Conservation (phyloP, 2,329 filamentous ascomycete genomes). For the Beauveria bassiana region DNA sequence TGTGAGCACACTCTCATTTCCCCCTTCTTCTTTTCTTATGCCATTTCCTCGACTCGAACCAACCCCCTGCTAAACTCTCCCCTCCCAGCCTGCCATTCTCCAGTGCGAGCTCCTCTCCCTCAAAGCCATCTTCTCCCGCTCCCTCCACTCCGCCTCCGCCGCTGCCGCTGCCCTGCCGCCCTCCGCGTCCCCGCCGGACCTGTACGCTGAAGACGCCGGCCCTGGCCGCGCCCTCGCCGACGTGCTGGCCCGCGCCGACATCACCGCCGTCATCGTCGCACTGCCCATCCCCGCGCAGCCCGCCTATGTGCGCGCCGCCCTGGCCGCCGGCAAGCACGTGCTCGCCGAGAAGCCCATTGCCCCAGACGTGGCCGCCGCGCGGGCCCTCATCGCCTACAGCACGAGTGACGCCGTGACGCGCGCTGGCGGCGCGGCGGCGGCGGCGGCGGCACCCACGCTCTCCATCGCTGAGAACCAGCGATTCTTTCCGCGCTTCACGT, state of each 20-base stretch:
- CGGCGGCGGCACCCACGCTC: slow-evolving; percentile 36
- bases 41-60: no score
- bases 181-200: slow-evolving; percentile 26
- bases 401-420: slow-evolving; percentile 11
- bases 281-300: slow-evolving; percentile 58
- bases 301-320: slow-evolving; percentile 46
- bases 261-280: slow-evolving; percentile 48
- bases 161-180: slow-evolving; percentile 29
- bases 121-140: slow-evolving; percentile 60
- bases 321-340: slow-evolving; percentile 62
- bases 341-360: slow-evolving; percentile 63
- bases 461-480: slow-evolving; percentile 68
- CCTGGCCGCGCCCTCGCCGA: slow-evolving; percentile 39
- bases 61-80: background rate
- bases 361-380: slow-evolving; percentile 42
- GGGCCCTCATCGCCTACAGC: slow-evolving; percentile 32
- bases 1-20: slow-evolving; percentile 24
- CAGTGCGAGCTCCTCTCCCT: slow-evolving; percentile 42
- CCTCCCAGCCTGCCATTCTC: slow-evolving; percentile 47
- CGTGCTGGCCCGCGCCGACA: slow-evolving; percentile 45
- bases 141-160: slow-evolving; percentile 46
- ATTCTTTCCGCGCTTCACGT: slow-evolving; percentile 48
- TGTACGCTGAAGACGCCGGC: slow-evolving; percentile 50
- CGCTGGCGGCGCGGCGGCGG: slow-evolving; percentile 7
- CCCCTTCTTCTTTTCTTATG: background rate